Conservation (phyloP, 306 rosid genomes). For the Inga oerstediana region DNA sequence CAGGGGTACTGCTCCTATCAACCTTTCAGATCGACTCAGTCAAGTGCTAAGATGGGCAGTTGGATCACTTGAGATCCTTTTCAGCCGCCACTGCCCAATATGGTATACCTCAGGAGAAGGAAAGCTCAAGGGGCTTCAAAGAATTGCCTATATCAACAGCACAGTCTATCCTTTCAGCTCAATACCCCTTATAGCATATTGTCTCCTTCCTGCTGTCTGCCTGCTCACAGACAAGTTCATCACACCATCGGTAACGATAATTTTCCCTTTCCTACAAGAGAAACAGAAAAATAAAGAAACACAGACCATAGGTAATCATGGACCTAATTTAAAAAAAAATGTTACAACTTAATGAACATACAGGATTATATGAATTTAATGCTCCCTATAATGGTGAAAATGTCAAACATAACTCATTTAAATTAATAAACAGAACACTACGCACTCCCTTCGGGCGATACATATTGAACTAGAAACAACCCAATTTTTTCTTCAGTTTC, state of each 20-base stretch:
- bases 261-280: neutral
- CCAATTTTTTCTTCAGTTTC: neutral
- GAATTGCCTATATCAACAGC: slow-evolving; percentile 81
- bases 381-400: neutral
- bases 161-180: slow-evolving; percentile 96
- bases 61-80: slow-evolving; percentile 93
- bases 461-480: neutral
- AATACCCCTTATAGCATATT: slow-evolving; percentile 80
- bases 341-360: neutral
- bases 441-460: neutral
- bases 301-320: neutral
- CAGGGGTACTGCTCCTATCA: slow-evolving; percentile 95
- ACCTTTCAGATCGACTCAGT: slow-evolving; percentile 88
- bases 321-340: neutral
- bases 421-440: neutral
- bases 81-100: slow-evolving; percentile 90
- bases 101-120: slow-evolving; percentile 75
- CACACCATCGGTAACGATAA: slow-evolving; percentile 76
- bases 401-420: slow-evolving; percentile 2
- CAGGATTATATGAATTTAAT: slow-evolving; percentile 3
- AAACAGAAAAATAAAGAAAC: neutral
- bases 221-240: slow-evolving; percentile 97
- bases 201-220: slow-evolving; percentile 87
- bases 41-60: slow-evolving; percentile 96
- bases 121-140: slow-evolving; percentile 88